phyloP scores from a whole-genome alignment of 768 basidiomycete genomes.

The Boletus rubescentipes region DNA sequence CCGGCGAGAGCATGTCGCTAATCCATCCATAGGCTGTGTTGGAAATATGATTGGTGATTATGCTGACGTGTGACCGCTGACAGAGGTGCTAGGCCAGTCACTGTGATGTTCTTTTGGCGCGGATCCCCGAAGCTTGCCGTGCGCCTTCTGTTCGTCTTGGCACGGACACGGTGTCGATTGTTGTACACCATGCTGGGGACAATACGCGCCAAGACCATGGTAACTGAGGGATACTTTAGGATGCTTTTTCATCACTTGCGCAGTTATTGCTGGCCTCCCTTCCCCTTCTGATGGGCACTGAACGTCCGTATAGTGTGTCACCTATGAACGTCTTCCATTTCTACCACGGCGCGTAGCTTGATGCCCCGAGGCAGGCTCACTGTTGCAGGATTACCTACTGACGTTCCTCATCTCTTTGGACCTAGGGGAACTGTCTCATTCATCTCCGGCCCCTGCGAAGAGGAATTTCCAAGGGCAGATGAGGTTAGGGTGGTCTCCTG shows the following conservation, averaged over 20 bases:
- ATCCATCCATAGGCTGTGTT: slow-evolving; percentile 19
- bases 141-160: slow-evolving; percentile 7
- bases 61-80: slow-evolving; percentile 21
- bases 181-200: slow-evolving; percentile 7
- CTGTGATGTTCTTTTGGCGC: slow-evolving; percentile 11
- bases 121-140: slow-evolving; percentile 6
- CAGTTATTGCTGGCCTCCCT: slow-evolving; percentile 9
- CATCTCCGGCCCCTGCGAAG: slow-evolving; percentile 24
- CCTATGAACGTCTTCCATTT: slow-evolving; percentile 22
- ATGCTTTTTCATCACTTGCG: slow-evolving; percentile 6
- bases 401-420: slow-evolving; percentile 1
- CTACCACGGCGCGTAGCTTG: slow-evolving; percentile 23
- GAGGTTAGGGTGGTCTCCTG: slow-evolving; percentile 12
- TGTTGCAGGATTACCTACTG: slow-evolving; percentile 10
- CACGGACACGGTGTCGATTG: slow-evolving; percentile 5
- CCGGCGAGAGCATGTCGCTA: slow-evolving; percentile 17
- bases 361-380: slow-evolving; percentile 12
- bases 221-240: slow-evolving; percentile 2
- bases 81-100: slow-evolving; percentile 10
- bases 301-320: slow-evolving; percentile 5
- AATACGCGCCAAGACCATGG: slow-evolving; percentile 1
- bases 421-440: slow-evolving; percentile 13
- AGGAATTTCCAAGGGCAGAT: slow-evolving; percentile 13
- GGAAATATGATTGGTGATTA: slow-evolving; percentile 11
- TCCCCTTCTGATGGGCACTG: slow-evolving; percentile 14